A percentile compares a stretch with the other conserved stretches of the same genome.
phyloP scores from a whole-genome alignment of 495 filamentous ascomycete species.

The Xylaria curta region DNA sequence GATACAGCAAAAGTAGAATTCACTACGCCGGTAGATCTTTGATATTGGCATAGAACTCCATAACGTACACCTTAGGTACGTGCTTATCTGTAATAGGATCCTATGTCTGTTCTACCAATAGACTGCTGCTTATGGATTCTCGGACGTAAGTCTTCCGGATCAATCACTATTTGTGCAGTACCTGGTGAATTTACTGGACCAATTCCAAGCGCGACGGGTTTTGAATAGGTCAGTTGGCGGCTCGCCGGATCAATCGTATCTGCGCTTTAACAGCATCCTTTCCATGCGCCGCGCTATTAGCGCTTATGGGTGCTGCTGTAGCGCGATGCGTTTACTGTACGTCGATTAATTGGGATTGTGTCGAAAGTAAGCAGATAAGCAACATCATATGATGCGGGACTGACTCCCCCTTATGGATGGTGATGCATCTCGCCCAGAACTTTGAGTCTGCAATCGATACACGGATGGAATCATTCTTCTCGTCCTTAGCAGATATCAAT shows the following conservation, averaged over 20 bases:
- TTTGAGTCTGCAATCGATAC: background rate
- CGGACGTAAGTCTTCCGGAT: background rate
- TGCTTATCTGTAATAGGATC: too few relatives aligned
- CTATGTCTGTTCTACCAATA: background rate
- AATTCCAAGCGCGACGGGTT: background rate
- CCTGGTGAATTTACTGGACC: background rate
- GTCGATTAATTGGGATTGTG: background rate
- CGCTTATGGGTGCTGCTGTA: constrained; percentile 11
- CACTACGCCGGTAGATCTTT: background rate
- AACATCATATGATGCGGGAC: background rate
- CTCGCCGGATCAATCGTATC: constrained; percentile 3
- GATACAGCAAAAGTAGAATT: background rate
- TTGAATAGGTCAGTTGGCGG: background rate
- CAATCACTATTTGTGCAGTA: background rate
- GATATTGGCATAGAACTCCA: background rate
- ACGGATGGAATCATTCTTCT: background rate
- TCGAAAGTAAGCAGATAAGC: constrained; percentile 21
- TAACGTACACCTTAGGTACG: background rate
- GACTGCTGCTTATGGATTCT: background rate
- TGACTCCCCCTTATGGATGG: background rate
- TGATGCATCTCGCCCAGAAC: background rate
- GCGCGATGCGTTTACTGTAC: background rate
- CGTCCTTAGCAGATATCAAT: background rate
- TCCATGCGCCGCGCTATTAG: constrained; percentile 3
- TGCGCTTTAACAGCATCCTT: constrained; percentile 7